Conservation (phyloP, 345 rosid species). For the Brassica incana region DNA sequence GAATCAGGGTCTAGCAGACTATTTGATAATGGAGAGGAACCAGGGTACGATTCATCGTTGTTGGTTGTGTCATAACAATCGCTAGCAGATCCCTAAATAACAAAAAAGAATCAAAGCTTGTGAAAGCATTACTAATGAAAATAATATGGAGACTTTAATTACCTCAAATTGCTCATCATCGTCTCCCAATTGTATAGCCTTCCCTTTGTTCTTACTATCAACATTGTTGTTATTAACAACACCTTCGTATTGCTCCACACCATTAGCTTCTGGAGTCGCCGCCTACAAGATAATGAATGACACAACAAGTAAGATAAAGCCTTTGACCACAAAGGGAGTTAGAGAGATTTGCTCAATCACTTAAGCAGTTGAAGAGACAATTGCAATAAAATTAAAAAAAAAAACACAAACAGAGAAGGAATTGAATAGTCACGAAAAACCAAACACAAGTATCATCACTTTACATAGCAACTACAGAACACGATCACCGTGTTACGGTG, state of each 20-base stretch:
- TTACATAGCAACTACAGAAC: slow-evolving; percentile 19
- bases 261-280: slow-evolving; percentile 43
- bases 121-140: not conserved
- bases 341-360: not conserved
- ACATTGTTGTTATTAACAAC: slow-evolving; percentile 40
- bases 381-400: not conserved
- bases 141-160: not conserved
- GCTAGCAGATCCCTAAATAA: slow-evolving; percentile 38
- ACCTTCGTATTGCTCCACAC: slow-evolving; percentile 2
- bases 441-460: not conserved
- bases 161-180: slow-evolving; percentile 1
- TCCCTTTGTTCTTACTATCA: slow-evolving; percentile 62
- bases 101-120: not conserved
- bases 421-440: not conserved
- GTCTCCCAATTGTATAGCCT: slow-evolving; percentile 43
- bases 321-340: not conserved
- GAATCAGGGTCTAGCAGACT: slow-evolving; percentile 43
- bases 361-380: not conserved
- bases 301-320: not conserved
- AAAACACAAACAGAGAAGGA: not conserved
- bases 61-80: slow-evolving; percentile 29
- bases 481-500: slow-evolving; percentile 5
- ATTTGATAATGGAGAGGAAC: slow-evolving; percentile 41
- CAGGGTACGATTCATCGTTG: slow-evolving; percentile 11
- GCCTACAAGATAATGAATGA: slow-evolving; percentile 44